Base-by-base conservation (phyloP, 441 rosid genomes). In the Gossypium aridum region DNA sequence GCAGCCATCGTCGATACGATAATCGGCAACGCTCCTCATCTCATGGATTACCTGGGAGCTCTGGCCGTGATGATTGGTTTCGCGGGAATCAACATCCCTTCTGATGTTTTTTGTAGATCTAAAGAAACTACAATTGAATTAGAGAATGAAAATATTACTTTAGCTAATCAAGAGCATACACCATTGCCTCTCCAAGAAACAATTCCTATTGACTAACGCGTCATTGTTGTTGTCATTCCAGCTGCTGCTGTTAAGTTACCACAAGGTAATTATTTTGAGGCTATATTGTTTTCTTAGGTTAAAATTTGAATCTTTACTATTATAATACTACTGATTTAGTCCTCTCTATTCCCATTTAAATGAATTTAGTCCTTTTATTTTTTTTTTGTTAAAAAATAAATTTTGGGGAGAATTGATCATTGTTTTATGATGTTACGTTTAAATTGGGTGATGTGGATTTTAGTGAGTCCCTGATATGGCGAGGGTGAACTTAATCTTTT, bases 61-160 rank as follows among this genome's bases (percentile, higher is more conserved):
- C 73, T 79, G 2, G 94, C 98, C 45, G 97, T 95, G 62, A 89
- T 93, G 93, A 83, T 91, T 17, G 98, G 97, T 8, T 91, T 95
- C 75, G 90, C 89, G 2, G 98, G 99, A 68, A 93, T 95, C 76
- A 95, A 89, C 78, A 79, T 93, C 74, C 99, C 98, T 59, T 76
- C 89, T 3, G 92, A 90, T 51, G 65, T 80, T 66, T 83, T 79
- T 74, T 72, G 83, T 79, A 78, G 75, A 80, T 80, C 87, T 31
- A 71, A 83, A 76, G 92, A 82, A 61, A 69, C 83, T 3, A 70
- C 64, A 59, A 71, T 76, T 54, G 86, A 85, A 76, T 53, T 80
- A 13, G 88, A 92, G 80, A 79, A 83, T 55, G 88, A 80, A 69
- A 77, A 72, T 47, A 19, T 54, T 3, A 23, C 54, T 1, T 73